phyloP scores from a whole-genome alignment of 768 basidiomycete genomes.

The Sarcodon aspratus region DNA sequence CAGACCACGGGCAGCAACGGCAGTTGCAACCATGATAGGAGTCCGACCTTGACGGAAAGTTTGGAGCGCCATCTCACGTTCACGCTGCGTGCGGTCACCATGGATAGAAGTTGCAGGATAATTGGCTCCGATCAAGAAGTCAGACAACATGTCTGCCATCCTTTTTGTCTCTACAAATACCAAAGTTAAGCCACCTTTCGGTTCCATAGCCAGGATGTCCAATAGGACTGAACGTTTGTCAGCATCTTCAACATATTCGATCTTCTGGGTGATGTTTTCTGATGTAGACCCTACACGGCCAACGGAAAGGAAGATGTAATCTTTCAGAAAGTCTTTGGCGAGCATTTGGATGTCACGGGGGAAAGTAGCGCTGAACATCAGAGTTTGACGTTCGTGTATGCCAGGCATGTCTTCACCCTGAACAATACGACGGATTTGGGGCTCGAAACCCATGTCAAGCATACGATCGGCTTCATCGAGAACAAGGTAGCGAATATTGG shows the following conservation, averaged over 20 bases:
- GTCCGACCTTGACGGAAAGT: conserved; percentile 94
- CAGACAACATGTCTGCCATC: conserved; percentile 98
- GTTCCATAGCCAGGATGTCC: conserved; percentile 80
- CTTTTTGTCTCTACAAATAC: conserved; percentile 99
- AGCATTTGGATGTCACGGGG: conserved; percentile 97
- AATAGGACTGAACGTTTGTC: conserved; percentile 97
- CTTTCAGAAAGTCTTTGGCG: conserved; percentile 92
- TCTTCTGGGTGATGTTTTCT: conserved; percentile 98
- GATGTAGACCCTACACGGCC: conserved; percentile 97
- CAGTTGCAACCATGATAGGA: conserved; percentile 94
- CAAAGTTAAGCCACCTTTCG: conserved; percentile 68
- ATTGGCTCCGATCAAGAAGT: conserved; percentile 77
- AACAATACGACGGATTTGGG: conserved; percentile 96
- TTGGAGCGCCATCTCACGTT: conserved; percentile 90
- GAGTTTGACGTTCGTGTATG: conserved; percentile 81
- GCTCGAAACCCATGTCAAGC: conserved; percentile 99
- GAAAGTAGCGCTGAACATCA: conserved; percentile 99
- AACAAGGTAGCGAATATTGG: conserved; percentile 95
- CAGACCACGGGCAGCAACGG: conserved; percentile 96
- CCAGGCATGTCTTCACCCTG: conserved; percentile 99
- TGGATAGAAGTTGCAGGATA: conserved; percentile 95
- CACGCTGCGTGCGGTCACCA: conserved; percentile 94
- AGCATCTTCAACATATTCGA: conserved; percentile 94
- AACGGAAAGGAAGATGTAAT: conserved; percentile 97
- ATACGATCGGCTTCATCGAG: conserved; percentile 99